Percentiles rank a stretch among this genome's conserved stretches.
Conservation (phyloP, 129 eudicot species). For the Artemisia argyi region DNA sequence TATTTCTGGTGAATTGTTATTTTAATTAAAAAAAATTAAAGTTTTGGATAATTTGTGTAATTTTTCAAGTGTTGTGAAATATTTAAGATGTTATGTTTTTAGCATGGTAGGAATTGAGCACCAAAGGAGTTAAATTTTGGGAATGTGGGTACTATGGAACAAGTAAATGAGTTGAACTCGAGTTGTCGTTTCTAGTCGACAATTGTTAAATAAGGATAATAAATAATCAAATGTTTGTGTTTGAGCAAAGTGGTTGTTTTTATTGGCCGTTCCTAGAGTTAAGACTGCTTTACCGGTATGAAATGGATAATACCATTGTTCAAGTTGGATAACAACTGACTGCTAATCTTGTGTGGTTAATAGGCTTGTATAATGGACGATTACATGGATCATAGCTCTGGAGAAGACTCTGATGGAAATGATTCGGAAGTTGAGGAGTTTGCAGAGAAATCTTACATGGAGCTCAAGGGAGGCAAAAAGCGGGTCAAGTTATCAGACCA, state of each 20-base stretch:
- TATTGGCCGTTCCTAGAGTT: too few species aligned
- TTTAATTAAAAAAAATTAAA: too few species aligned
- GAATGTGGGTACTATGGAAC: background rate
- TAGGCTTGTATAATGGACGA: constrained; percentile 24
- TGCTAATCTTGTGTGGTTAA: background rate
- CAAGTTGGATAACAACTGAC: background rate
- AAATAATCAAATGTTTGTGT: too few species aligned
- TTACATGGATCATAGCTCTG: constrained; percentile 48
- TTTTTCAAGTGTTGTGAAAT: background rate
- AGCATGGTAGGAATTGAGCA: background rate
- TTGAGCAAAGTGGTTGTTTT: too few species aligned
- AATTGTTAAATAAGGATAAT: too few species aligned
- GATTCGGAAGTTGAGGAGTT: constrained; percentile 69
- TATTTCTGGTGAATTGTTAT: too few species aligned
- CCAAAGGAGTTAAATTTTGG: background rate
- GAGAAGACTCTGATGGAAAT: constrained; percentile 54
- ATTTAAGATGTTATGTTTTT: background rate
- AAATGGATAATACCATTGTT: too few species aligned
- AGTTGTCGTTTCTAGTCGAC: too few species aligned
- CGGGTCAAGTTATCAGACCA: constrained; percentile 49
- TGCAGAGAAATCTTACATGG: constrained; percentile 56
- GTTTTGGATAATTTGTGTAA: too few species aligned
- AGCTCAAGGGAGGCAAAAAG: constrained; percentile 52
- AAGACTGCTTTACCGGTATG: too few species aligned
- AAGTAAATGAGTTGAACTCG: too few species aligned